Base-by-base conservation (phyloP, 805 yeast species). In the Candida pini region DNA sequence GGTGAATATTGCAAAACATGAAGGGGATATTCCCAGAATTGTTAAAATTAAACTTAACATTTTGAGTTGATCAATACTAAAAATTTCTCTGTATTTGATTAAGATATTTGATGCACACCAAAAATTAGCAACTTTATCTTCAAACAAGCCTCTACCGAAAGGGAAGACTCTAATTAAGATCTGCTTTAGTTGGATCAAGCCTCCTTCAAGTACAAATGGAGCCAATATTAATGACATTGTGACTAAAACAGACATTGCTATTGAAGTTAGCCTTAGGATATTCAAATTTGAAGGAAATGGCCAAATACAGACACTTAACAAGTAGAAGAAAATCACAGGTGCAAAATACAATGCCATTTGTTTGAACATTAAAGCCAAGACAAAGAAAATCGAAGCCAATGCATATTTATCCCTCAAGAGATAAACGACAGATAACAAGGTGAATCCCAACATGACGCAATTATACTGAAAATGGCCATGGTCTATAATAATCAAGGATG, bases 391-490 rank as follows among this genome's bases (percentile, higher is more conserved):
- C 4, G 95, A 78, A 0, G 94, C 90, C 9, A 78, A 45, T 8
- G 79, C 68, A 35, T 76, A 69, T 49, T 77, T 76, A 20, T 77
- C 84, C 38, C 76, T 71, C 21, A 81, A 53, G 24, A 90, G 64
- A 41, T 78, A 79, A 34, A 73, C 74, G 28, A 92, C 62, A 0
- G 95, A 70, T 35, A 77, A 63, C 18, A 87, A 65, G 5, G 90
- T 70, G 13, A 90, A 64, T 0, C 98, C 98, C 23, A 92, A 71
- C 97, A 92, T 90, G 18, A 92, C 94, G 0, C 88, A 75, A 51
- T 92, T 94, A 61, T 78, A 90, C 62, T 94, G 98, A 63, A 92
- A 92, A 61, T 92, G 98, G 6, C 98, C 98, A 59, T 92, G 97
- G 55, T 92, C 99, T 30, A 92, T 78, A 38, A 92, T 67, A 28